Conservation (phyloP, 2,329 filamentous ascomycete species). For the Paraphaeosphaeria sporulosa region DNA sequence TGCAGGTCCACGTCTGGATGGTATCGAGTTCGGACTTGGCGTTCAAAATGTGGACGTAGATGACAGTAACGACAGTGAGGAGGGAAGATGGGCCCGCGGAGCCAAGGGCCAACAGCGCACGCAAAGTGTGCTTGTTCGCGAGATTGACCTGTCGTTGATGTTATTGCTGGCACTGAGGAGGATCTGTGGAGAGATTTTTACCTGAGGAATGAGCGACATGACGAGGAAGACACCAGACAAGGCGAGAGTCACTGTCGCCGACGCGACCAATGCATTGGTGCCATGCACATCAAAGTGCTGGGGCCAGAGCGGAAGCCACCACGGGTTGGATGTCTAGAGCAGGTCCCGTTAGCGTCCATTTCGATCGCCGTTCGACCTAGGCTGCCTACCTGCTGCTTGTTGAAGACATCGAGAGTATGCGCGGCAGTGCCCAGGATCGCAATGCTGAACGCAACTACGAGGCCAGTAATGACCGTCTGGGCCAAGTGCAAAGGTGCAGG, state of each 20-base stretch:
- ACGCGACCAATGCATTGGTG: conserved; percentile 52
- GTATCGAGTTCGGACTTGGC: conserved; percentile 43
- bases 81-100: conserved; percentile 48
- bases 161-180: conserved; percentile 2
- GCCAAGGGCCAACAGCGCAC: conserved; percentile 47
- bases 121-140: conserved; percentile 45
- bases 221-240: conserved; percentile 48
- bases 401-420: conserved; percentile 54
- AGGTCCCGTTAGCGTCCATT: neutral
- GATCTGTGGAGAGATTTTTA: conserved; percentile 21
- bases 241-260: conserved; percentile 47
- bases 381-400: conserved; percentile 40
- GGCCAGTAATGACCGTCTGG: conserved; percentile 42
- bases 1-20: conserved; percentile 52
- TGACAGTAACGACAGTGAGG: conserved; percentile 50
- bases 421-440: conserved; percentile 54
- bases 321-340: conserved; percentile 49
- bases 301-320: conserved; percentile 59
- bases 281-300: conserved; percentile 56
- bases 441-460: conserved; percentile 51
- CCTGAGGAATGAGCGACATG: conserved; percentile 44
- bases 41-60: conserved; percentile 51
- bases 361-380: too few species aligned
- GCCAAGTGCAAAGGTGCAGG: conserved; percentile 46
- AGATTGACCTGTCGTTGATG: conserved; percentile 41